Base-by-base conservation (phyloP, 331 rosid species). In the Phaseolus coccineus region DNA sequence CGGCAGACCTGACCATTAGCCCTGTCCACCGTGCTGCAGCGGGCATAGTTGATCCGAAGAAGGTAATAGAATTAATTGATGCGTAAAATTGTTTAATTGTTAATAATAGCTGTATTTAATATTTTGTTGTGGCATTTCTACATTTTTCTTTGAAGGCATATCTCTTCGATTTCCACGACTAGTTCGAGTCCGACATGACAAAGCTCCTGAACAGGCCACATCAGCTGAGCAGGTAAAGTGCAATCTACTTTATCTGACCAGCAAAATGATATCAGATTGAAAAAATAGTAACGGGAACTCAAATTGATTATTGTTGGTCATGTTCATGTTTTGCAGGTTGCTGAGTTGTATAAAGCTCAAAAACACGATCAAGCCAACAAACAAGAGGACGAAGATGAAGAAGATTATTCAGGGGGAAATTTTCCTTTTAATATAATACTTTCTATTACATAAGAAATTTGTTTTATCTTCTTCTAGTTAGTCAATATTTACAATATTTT, bases 1-100 rank as follows among this genome's bases (percentile, higher is more conserved):
- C 98, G 50, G 98, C 99, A 44, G 99, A 95, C 75, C 82, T 95
- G 89, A 93, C 98, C 66, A 88, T 95, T 84, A 95, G 97, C 81
- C 98, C 99, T n/a, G 94, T 95, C 87, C 80, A 95, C 80, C 93
- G 88, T 51, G 99, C 99, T 69, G 99, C 92, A 74, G 87, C 83
- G 27, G 97, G 99, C 83, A 90, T 85, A 55, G 92, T 93, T 71
- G 97, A 91, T 84, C 39, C 89, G 8, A 74, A 82, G 40, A 96
- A 91, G 99, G 98, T 95, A 87, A 91, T 90, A 80, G 70, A 50
- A 47, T 59, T 40, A 48, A 15, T 42, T 74, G 77, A 9, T 61
- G 67, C 6, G 1, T 37, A 37, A 37, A 8, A 37, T 37, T 37
- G 42, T 37, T 37, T 37, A 6, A 37, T 37, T 37, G 8, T 37